Evolutionary conservation across 352 stramenopile genomes (phyloP), one percentile per base, ranked within the genome.

Genomic region (Phytophthora cryptogea): DNA sequence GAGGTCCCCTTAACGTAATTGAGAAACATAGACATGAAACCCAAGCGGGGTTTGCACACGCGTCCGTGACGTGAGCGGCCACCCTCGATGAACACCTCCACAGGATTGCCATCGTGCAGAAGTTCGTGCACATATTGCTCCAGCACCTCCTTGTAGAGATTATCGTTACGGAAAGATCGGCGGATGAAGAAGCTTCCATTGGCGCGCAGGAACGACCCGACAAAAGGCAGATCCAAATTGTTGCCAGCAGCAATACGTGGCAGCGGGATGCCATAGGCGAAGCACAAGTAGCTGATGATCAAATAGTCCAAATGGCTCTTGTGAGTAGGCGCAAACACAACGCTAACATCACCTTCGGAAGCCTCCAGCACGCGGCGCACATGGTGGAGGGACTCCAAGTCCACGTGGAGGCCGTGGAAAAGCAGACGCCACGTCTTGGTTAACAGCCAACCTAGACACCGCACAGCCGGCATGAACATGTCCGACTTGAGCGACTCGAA

Each of bases 181-280:
- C 86, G 86, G 54, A 97, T 95, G 69, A 97, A 97, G 56, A 96
- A 97, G 52, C 85, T 93, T 52, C 89, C 89, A 43, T 89, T 92
- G 10, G 85, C 80, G 4, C 83, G 87, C 51, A 97, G 68, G 40
- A 96, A 92, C 0, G 73, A 73, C 5, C 89, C 88, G 26, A 97
- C 69, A 26, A 95, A 23, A 0, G 86, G 86, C 16, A 97, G 49
- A 46, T 96, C 85, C 31, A 96, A 56, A 68, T 97, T 96, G 74
- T 95, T 92, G 2, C 89, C 89, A 0, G 88, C 86, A 0, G 86
- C 87, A 59, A 96, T 96, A 27, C 86, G 82, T 1, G 88, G 89
- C 43, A 93, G 49, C 10, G 88, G 85, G 42, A 97, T 81, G 50
- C 90, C 84, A 58, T 96, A 96, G 5, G 81, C 82, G 49, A 95